Evolutionary conservation across 768 basidiomycete species (phyloP), one percentile per base, ranked within the genome.

Genomic region (Lentinus brumalis): DNA sequence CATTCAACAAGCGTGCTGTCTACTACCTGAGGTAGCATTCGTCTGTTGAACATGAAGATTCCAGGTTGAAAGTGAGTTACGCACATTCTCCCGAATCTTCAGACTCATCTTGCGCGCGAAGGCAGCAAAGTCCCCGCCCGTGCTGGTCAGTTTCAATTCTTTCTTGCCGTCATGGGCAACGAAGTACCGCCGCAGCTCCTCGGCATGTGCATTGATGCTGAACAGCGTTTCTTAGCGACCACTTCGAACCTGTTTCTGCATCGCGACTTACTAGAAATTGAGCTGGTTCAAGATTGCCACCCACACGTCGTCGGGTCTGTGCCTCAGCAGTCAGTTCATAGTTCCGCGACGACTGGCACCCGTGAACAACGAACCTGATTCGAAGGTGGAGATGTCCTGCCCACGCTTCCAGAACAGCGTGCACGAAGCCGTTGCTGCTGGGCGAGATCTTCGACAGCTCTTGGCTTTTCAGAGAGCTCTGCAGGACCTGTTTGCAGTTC

Each of bases 291-390:
- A 60, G 46, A 81, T 79, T 1, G 78, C 75, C 3, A 77, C 67
- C 79, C 82, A 83, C 39, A 83, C 73, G 65, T 83, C 82, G 54
- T 83, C 82, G 6, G 81, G 82, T 8, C 82, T 63, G 14, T 44
- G 40, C 21, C 35, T 35, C 11, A 11, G 44, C n/a, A 45, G 44
- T 21, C 4, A n/a, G 16, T 16, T 26, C 21, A 26, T 26, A 26
- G 21, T 2, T 26, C 21, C 21, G 1, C 21, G 21, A 26, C 21
- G 21, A 26, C 21, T 26, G 21, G 21, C 21, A 26, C 21, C 1
- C 21, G 21, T 26, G 21, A 26, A 26, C 21, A 5, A 31, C 58
- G 14, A 31, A 60, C 59, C 59, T 45, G 14, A 60, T 55, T 7
- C 26, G 30, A 29, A 60, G 41, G 29, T 60, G 59, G 1, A 39